A percentile compares a stretch with the other conserved stretches of the same genome.
These are phyloP conservation scores for Pseudomassariella vexata DNA, from an alignment of 2,329 filamentous ascomycete species.

Conservation along the genomic window DNA sequence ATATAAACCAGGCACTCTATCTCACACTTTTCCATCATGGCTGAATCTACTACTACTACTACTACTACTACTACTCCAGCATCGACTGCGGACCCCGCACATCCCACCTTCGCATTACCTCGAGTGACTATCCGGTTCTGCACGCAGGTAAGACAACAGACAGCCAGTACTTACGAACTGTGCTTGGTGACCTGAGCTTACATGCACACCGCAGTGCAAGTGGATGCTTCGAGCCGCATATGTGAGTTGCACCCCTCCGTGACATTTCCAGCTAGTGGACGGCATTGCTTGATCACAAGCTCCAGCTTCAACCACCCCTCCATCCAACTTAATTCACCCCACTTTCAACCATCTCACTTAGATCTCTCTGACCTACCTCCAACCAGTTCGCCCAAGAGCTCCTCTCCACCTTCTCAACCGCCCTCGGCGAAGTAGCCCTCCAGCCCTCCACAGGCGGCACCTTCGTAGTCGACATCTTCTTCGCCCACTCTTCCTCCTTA, in stretches of 20 bases:
- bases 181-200: too few species aligned
- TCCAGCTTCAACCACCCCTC: not conserved
- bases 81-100: constrained; percentile 12
- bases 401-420: constrained; percentile 81
- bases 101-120: constrained; percentile 45
- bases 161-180: too few species aligned
- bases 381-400: constrained; percentile 85
- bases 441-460: constrained; percentile 79
- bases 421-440: constrained; percentile 81
- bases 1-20: too few species aligned
- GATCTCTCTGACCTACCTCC: not conserved
- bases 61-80: constrained; percentile 5
- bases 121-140: constrained; percentile 86
- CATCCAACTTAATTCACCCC: not conserved
- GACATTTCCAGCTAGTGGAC: not conserved
- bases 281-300: too few species aligned
- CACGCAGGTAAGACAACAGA: too few species aligned
- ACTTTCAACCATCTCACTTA: not conserved
- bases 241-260: too few species aligned
- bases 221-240: constrained; percentile 87
- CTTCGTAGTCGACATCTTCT: constrained; percentile 67
- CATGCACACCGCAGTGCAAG: too few species aligned
- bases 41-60: constrained; percentile 9
- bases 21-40: constrained; percentile 12
- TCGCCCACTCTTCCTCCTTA: constrained; percentile 10